phyloP scores from a whole-genome alignment of 306 rosid species.

The Inga leiocalycina region DNA sequence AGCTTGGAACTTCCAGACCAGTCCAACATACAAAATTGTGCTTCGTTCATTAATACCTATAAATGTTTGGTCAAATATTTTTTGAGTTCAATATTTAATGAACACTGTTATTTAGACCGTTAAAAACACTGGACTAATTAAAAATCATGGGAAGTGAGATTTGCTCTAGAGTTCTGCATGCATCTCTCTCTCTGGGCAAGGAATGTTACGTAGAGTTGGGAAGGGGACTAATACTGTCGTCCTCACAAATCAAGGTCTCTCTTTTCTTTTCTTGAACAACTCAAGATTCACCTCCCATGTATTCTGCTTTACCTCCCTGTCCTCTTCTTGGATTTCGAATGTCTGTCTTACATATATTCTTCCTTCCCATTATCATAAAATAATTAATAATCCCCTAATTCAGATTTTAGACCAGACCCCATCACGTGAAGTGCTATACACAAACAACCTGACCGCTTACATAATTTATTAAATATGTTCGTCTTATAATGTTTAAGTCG shows the following conservation, averaged over 20 bases:
- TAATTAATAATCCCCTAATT: neutral
- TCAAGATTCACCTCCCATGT: constrained; percentile 18
- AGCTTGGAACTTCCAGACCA: constrained; percentile 47
- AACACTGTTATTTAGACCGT: neutral
- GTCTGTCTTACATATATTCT: constrained; percentile 37
- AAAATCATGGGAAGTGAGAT: constrained; percentile 54
- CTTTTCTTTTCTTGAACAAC: constrained; percentile 53
- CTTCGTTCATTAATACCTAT: neutral
- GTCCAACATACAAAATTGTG: neutral
- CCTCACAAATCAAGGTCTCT: neutral
- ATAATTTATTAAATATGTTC: neutral
- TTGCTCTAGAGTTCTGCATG: constrained; percentile 36
- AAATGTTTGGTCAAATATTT: neutral
- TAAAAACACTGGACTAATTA: neutral
- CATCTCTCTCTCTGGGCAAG: constrained; percentile 28
- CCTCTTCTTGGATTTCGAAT: constrained; percentile 64
- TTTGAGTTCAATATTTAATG: too few species aligned
- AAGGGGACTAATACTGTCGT: neutral
- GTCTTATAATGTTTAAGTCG: neutral
- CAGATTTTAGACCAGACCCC: constrained; percentile 6
- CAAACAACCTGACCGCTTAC: neutral
- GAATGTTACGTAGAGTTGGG: constrained; percentile 45
- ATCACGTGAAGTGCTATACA: constrained; percentile 13
- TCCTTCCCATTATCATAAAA: constrained; percentile 1
- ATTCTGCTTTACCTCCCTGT: constrained; percentile 49